Conservation (phyloP, 169 alveolate genomes). For the Eimeria praecox region DNA sequence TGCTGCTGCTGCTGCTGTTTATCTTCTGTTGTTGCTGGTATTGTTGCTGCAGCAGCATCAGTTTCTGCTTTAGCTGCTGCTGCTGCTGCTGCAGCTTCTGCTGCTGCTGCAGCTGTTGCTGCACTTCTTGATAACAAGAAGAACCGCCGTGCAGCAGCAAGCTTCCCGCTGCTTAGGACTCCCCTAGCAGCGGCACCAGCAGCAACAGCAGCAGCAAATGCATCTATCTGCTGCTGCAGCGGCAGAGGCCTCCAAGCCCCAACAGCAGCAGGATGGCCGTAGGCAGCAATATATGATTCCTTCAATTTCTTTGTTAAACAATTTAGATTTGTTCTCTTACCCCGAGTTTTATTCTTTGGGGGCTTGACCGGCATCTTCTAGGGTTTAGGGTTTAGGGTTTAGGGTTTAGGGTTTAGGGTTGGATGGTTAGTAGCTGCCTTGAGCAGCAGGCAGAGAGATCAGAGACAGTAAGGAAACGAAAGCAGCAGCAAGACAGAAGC, state of each 20-base stretch:
- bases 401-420: background rate
- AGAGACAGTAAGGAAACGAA: background rate
- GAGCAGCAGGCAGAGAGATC: background rate
- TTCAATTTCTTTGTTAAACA: background rate
- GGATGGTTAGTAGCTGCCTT: too few species aligned
- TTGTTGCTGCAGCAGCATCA: background rate
- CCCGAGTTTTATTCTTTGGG: background rate
- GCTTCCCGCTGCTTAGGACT: slow-evolving; percentile 27
- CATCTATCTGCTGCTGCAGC: background rate
- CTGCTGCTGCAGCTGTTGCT: background rate
- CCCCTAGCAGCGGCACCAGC: background rate
- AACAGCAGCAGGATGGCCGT: slow-evolving; percentile 1
- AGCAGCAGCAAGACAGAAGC: background rate
- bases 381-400: background rate
- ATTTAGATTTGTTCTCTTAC: background rate
- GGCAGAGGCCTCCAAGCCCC: slow-evolving; percentile 23
- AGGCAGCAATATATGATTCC: background rate
- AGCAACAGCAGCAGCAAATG: slow-evolving; percentile 29
- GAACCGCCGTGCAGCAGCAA: background rate
- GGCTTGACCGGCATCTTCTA: background rate
- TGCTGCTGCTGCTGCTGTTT: background rate
- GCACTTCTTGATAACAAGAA: background rate
- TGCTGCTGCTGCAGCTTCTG: background rate
- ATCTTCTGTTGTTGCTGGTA: background rate
- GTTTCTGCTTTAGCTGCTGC: too few species aligned